Evolutionary conservation across 192 early-diverging fungal species (phyloP).

Genomic region (Podila horticola): DNA sequence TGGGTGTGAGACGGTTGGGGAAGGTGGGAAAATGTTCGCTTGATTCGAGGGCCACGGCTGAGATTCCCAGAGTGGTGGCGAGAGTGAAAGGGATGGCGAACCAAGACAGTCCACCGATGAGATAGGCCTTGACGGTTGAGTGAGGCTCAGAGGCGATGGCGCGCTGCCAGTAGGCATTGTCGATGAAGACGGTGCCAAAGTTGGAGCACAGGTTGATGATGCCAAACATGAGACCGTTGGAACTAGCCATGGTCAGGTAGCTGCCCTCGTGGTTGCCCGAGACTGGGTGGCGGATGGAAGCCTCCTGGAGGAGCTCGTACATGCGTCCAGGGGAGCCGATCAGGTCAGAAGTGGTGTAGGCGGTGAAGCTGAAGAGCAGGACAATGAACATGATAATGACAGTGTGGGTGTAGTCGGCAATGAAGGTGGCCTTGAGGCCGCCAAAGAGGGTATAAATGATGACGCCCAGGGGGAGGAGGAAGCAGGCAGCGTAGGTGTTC

Average conservation of each 20-base stretch:
- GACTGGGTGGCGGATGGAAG: conserved; percentile 63
- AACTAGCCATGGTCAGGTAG: conserved; percentile 72
- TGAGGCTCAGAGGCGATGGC: conserved; percentile 75
- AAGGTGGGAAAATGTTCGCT: conserved; percentile 63
- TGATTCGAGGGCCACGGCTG: conserved; percentile 71
- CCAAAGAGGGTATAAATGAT: conserved; percentile 74
- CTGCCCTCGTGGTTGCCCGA: conserved; percentile 66
- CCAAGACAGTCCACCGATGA: conserved; percentile 82
- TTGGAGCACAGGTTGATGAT: conserved; percentile 82
- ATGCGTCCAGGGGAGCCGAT: conserved; percentile 74
- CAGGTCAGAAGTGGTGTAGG: conserved; percentile 65
- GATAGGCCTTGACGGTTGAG: conserved; percentile 74
- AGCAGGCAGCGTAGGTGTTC: conserved; percentile 68
- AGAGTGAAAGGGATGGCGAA: conserved; percentile 81
- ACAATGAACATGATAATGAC: conserved; percentile 78
- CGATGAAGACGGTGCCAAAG: conserved; percentile 81
- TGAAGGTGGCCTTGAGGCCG: conserved; percentile 79
- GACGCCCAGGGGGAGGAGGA: conserved; percentile 76
- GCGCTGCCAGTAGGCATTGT: conserved; percentile 81
- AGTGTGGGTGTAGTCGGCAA: conserved; percentile 79
- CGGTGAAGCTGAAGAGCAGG: conserved; percentile 72
- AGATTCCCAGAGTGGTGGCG: conserved; percentile 76
- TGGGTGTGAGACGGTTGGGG: conserved; percentile 58
- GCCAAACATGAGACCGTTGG: conserved; percentile 75
- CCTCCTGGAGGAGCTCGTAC: conserved; percentile 71